These are phyloP conservation scores for Chlamydomonas incerta DNA, from an alignment of 139 green algal genomes.

Conservation along the genomic window DNA sequence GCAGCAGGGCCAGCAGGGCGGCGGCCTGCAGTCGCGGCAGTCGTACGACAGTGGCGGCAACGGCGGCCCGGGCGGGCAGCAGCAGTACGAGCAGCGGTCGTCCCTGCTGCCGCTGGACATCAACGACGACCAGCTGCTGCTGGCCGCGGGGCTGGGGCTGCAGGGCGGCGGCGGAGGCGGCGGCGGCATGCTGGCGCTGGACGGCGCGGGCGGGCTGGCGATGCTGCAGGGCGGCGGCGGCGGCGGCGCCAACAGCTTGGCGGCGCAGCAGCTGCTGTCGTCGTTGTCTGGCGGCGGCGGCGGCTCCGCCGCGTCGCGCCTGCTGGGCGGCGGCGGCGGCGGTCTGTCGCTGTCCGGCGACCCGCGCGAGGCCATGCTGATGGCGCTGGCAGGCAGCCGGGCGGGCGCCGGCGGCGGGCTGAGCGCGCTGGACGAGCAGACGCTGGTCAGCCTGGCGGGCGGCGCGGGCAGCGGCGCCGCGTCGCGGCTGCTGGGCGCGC, in stretches of 20 bases:
- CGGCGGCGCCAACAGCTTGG: background rate
- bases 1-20: background rate
- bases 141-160: slow-evolving; percentile 26
- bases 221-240: background rate
- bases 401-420: background rate
- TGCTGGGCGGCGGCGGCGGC: background rate
- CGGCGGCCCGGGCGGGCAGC: background rate
- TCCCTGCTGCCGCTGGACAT: slow-evolving; percentile 21
- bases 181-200: background rate
- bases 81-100: slow-evolving; percentile 4
- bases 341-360: background rate
- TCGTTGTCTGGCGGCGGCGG: background rate
- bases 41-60: background rate
- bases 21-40: background rate
- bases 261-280: background rate
- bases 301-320: background rate
- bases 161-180: slow-evolving; percentile 12
- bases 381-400: background rate
- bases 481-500: background rate
- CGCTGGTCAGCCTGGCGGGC: slow-evolving; percentile 1
- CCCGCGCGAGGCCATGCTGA: background rate
- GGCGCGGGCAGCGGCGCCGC: background rate
- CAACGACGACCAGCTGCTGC: slow-evolving; percentile 13
- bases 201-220: background rate
- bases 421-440: background rate